Base-by-base conservation (phyloP, 2,329 filamentous ascomycete species). In the Botryotinia globosa region DNA sequence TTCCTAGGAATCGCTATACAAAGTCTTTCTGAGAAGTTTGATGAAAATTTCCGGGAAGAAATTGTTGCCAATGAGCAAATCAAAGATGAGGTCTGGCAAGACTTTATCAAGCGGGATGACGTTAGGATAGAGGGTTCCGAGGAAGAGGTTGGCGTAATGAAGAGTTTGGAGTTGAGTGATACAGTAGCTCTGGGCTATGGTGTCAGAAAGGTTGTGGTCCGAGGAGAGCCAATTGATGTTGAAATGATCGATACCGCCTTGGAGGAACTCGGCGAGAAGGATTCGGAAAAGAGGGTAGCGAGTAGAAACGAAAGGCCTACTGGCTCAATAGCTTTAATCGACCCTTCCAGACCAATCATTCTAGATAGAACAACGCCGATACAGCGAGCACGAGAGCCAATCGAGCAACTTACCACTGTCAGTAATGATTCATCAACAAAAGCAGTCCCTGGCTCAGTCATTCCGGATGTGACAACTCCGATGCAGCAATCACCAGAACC, bases 21-120 rank as follows among this genome's bases (percentile, higher is more conserved):
- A 39, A 59, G 61, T 22, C 65, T 76, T 34, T 73, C 75, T 29
- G 64, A 73, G 20, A 65, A 62, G 39, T 34, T 75, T 32, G 68
- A 74, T 9, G 63, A 45, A 16, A 7, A 29, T 34, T 61, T 67
- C 58, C 66, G 29, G 22, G 44, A 61, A 59, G 62, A 62, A 32
- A 34, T 56, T 45, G 56, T 51, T 14, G 44, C 32, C 1, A 64
- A 72, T 64, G 64, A 68, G 18, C 32, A 51, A 8, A 20, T 65
- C 29, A 75, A 73, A 45, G 72, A 73, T 45, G 48, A 51, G 25
- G 32, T 76, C 25, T 76, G 75, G 75, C 56, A 73, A 61, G 54
- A 37, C 25, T 69, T 76, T 32, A 29, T 74, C 32, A 44, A 16
- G 7, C 44, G 63, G 44, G 65, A 66, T 20, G 69, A 72, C 68